A percentile compares a stretch with the other conserved stretches of the same genome.
phyloP scores from a whole-genome alignment of 108 stramenopile species.

The Cylindrotheca closterium region DNA sequence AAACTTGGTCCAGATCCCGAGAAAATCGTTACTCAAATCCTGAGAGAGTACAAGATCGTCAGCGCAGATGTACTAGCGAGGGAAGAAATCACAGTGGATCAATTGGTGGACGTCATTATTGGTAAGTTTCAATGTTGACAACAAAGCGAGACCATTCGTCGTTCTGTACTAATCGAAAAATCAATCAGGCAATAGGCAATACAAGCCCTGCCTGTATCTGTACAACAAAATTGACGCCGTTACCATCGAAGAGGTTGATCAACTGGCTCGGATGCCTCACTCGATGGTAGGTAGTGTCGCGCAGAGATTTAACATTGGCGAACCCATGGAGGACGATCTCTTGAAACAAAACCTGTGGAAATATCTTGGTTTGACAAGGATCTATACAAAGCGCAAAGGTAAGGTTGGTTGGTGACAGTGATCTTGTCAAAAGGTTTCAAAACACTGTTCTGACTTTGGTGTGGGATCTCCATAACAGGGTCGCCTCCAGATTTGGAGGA shows the following conservation, averaged over 20 bases:
- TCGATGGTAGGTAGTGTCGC: constrained; percentile 91
- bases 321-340: constrained; percentile 72
- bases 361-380: constrained; percentile 93
- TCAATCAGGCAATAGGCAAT: constrained; percentile 85
- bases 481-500: constrained; percentile 94
- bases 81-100: constrained; percentile 94
- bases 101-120: constrained; percentile 96
- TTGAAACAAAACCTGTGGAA: constrained; percentile 92
- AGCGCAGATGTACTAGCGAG: constrained; percentile 94
- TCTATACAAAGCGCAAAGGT: constrained; percentile 97
- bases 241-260: constrained; percentile 97
- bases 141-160: no score
- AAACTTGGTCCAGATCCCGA: constrained; percentile 92
- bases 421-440: neutral
- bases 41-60: constrained; percentile 93
- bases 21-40: constrained; percentile 87
- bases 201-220: constrained; percentile 95
- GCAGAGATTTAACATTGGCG: constrained; percentile 83
- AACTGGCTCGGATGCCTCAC: constrained; percentile 94
- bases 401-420: neutral
- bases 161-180: no score
- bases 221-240: constrained; percentile 99
- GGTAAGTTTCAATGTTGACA: neutral
- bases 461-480: constrained; percentile 8
- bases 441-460: neutral